Base-by-base conservation (phyloP, 129 eudicot genomes). In the Helianthus tuberosus region DNA sequence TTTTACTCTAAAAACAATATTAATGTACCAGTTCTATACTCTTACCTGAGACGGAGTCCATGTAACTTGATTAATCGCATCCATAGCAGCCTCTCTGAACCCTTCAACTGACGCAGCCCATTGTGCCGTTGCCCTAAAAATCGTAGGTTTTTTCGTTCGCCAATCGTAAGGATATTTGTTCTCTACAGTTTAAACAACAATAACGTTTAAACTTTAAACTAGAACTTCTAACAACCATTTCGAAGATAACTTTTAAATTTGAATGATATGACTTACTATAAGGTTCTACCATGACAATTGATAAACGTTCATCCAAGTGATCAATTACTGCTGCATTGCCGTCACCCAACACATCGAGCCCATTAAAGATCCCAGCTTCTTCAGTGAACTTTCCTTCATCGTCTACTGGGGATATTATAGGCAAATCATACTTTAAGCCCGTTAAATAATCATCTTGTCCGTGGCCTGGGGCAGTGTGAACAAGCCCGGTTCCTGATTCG, bases 101-200 rank as follows among this genome's bases (percentile, higher is more conserved):
- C 98, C 98, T 85, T 93, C 98, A 16, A 93, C 97, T 48, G 97
- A 90, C 2, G 98, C 96, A 88, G 90, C 90, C 98, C 98, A 93
- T 63, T 93, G 98, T 68, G 87, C 93, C 36, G 97, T 90, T 29
- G 97, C 98, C 82, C 98, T 88, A 79, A 90, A 93, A 64, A 93
- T 93, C 35, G 98, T 93, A 27, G 96, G 98, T 86, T 93, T 86
- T 81, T 93, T 90, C 47, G 97, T 90, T 78, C 97, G 81, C 98
- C 96, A 90, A 81, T 93, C 98, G 76, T 90, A 90, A 6, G 98
- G 98, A 76, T 93, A 93, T 74, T 93, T 93, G 78, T 89, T 96
- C 80, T 83, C 97, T 91, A 79, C 69, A 77, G 59, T 59, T 49
- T 27, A 65, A 64, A 52, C 38, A 67, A 35, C 6, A 11, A 41